A percentile compares a stretch with the other conserved stretches of the same genome.
phyloP scores from a whole-genome alignment of 768 basidiomycete genomes.

The Holtermanniella nyarrowii region DNA sequence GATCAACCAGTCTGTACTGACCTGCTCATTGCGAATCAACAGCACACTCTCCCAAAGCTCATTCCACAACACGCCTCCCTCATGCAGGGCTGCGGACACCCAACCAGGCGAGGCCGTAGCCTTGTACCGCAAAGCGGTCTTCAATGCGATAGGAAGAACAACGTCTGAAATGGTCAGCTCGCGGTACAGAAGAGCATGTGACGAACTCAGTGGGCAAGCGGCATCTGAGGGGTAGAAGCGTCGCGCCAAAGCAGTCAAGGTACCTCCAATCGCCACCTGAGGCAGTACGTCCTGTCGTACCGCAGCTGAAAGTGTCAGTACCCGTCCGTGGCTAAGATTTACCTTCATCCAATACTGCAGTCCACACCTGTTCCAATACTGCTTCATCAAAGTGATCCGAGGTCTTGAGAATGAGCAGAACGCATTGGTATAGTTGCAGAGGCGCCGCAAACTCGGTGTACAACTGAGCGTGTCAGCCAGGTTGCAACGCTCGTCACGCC shows the following conservation, averaged over 20 bases:
- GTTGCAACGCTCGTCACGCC: too few relatives aligned
- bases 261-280: conserved; percentile 13
- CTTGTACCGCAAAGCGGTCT: conserved; percentile 57
- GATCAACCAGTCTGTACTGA: conserved; percentile 4
- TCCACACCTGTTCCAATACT: conserved; percentile 77
- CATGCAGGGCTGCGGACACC: conserved; percentile 65
- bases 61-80: conserved; percentile 68
- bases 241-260: conserved; percentile 53
- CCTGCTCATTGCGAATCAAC: conserved; percentile 7
- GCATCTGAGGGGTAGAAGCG: conserved; percentile 70
- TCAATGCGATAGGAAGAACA: conserved; percentile 62
- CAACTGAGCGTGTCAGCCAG: conserved; percentile 47
- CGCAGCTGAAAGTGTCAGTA: conserved; percentile 42
- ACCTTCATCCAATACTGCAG: conserved; percentile 73
- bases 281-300: conserved; percentile 49
- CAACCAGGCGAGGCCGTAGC: conserved; percentile 61
- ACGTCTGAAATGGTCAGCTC: conserved; percentile 49
- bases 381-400: conserved; percentile 83
- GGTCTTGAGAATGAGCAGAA: conserved; percentile 81
- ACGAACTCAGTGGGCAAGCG: conserved; percentile 3
- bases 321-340: conserved; percentile 26
- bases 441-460: conserved; percentile 81
- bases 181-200: neutral
- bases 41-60: conserved; percentile 58
- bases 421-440: conserved; percentile 69